phyloP scores from a whole-genome alignment of 768 basidiomycete genomes.

The Lentinula sp. region DNA sequence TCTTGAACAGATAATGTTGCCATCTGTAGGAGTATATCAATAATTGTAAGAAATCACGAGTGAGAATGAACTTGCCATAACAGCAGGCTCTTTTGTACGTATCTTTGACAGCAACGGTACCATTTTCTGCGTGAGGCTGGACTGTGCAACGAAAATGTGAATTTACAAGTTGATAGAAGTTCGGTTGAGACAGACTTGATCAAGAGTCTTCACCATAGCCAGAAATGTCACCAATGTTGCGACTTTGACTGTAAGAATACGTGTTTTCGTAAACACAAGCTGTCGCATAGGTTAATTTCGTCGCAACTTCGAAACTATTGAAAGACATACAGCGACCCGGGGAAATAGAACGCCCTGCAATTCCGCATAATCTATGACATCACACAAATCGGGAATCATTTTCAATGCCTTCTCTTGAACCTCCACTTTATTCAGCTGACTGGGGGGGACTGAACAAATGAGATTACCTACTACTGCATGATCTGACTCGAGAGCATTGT shows the following conservation, averaged over 20 bases:
- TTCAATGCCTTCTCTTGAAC: constrained; percentile 90
- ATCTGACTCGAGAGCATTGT: constrained; percentile 95
- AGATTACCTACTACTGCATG: constrained; percentile 59
- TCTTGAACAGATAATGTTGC: constrained; percentile 87
- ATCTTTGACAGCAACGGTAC: constrained; percentile 94
- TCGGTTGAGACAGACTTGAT: constrained; percentile 49
- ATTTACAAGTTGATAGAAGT: neutral
- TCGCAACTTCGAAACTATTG: neutral
- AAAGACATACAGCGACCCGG: constrained; percentile 73
- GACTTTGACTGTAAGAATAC: constrained; percentile 87
- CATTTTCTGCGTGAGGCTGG: constrained; percentile 89
- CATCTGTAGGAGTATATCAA: constrained; percentile 43
- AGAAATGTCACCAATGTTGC: constrained; percentile 80
- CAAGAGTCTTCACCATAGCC: constrained; percentile 83
- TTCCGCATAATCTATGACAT: constrained; percentile 92
- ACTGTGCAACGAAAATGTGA: constrained; percentile 26
- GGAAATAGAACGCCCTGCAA: constrained; percentile 88
- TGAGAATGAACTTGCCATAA: constrained; percentile 56
- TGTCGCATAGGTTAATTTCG: constrained; percentile 22
- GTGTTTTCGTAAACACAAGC: constrained; percentile 92
- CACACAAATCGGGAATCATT: constrained; percentile 81
- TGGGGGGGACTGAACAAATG: neutral
- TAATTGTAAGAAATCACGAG: neutral
- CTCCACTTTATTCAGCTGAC: constrained; percentile 27
- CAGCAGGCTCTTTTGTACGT: constrained; percentile 91